A percentile compares a stretch with the other conserved stretches of the same genome.
Conservation (phyloP, 1,284 basidiomycete species). For the Ustilago cynodontis region DNA sequence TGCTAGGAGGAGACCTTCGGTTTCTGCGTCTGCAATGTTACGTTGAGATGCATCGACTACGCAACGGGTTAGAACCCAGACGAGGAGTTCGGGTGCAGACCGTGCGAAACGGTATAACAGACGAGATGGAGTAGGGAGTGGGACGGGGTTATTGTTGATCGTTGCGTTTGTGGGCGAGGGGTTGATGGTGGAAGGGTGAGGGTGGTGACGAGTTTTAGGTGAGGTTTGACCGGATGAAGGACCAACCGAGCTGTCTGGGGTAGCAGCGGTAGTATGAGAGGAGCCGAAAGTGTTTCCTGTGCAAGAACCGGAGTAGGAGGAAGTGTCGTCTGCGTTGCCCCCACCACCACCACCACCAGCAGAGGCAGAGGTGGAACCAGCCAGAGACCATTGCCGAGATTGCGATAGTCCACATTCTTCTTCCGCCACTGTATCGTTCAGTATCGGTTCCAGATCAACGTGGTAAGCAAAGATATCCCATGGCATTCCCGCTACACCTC, state of each 20-base stretch:
- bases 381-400: neutral
- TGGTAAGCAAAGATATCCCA: conserved; percentile 36
- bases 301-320: conserved; percentile 15
- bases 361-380: neutral
- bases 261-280: neutral
- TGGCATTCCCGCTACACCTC: conserved; percentile 25
- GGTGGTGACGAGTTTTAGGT: neutral
- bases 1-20: conserved; percentile 53
- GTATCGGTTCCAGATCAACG: conserved; percentile 38
- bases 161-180: no score
- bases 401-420: conserved; percentile 5
- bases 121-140: conserved; percentile 45
- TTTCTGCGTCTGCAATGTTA: conserved; percentile 48
- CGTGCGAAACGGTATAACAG: conserved; percentile 60
- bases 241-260: conserved; percentile 28
- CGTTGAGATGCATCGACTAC: conserved; percentile 54
- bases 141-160: no score
- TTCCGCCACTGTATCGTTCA: conserved; percentile 28
- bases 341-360: no score
- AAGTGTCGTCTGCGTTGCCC: conserved; percentile 1
- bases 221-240: conserved; percentile 34
- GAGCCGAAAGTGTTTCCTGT: neutral
- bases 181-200: neutral
- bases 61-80: conserved; percentile 57
- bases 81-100: conserved; percentile 55